Percentiles rank a stretch among this genome's conserved stretches.
These are phyloP conservation scores for Mucor plumbeus DNA, from an alignment of 371 early-diverging fungal genomes.

Conservation along the genomic window DNA sequence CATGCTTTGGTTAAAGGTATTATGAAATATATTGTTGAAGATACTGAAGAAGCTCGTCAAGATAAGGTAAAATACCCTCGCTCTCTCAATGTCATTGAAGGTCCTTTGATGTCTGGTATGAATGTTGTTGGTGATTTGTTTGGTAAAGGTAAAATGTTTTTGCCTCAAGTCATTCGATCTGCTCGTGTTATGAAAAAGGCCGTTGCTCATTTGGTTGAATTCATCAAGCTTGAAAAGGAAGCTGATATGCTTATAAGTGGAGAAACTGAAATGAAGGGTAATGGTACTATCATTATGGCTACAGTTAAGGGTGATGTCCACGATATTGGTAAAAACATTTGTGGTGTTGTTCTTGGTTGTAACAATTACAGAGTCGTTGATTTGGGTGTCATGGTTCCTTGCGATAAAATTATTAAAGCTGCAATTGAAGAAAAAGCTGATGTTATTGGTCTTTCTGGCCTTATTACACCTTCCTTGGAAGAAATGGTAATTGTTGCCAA, in stretches of 20 bases:
- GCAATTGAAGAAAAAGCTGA: constrained; percentile 90
- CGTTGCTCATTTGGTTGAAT: constrained; percentile 92
- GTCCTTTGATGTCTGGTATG: constrained; percentile 95
- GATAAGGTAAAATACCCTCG: constrained; percentile 75
- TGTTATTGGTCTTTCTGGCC: constrained; percentile 87
- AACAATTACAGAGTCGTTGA: constrained; percentile 94
- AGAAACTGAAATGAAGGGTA: constrained; percentile 51
- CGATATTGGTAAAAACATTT: constrained; percentile 92
- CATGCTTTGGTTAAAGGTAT: constrained; percentile 92
- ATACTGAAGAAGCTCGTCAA: constrained; percentile 90
- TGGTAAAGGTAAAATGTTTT: constrained; percentile 94
- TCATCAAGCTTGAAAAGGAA: constrained; percentile 86
- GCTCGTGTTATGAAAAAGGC: constrained; percentile 94
- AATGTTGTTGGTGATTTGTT: constrained; percentile 91
- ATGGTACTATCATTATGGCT: constrained; percentile 87
- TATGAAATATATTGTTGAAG: constrained; percentile 88
- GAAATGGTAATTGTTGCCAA: constrained; percentile 95
- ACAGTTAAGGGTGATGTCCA: constrained; percentile 95
- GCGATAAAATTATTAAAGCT: constrained; percentile 85
- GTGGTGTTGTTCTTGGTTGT: constrained; percentile 93
- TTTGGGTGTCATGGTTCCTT: constrained; percentile 93
- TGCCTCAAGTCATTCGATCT: constrained; percentile 96
- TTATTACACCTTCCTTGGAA: constrained; percentile 94
- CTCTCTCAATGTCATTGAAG: constrained; percentile 93
- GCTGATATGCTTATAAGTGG: constrained; percentile 59